Evolutionary conservation across 2,329 filamentous ascomycete species (phyloP), one percentile per base, ranked within the genome.

Genomic region (Fusarium verticillioides): DNA sequence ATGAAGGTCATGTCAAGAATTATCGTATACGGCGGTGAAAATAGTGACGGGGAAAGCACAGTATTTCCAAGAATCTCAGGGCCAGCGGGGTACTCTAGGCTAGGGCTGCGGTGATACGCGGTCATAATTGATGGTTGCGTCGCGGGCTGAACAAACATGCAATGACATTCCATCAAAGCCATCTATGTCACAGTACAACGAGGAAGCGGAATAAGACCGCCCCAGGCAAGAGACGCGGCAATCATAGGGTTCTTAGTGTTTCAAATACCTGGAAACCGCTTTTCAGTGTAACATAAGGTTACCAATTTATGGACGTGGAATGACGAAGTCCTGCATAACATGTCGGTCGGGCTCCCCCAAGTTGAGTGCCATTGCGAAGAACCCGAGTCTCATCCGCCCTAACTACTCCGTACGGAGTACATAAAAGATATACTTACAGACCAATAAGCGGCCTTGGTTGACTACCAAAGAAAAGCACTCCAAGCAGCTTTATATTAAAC

Each of bases 41-140:
- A 23, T 39, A 7, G 5, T 9, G 50, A 18, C 2, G 26, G 52
- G 36, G 36, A 19, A 0, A 42, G 10, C 15, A 54, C 26, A 2
- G 26, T 42, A 54, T 54, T 42, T 54, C 52, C 36, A 54, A 54
- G 36, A 42, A 54, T 54, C 30, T 19, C 36, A 54, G 36, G 52
- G 52, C 26, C 11, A 1, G 19, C 9, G 23, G 50, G 7, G 50
- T 28, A 39, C 3, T 7, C 50, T 28, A 37, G 34, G 50, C 23
- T n/a, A 53, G 13, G 50, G 23, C 23, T 53, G 19, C 23, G 50
- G 50, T 37, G 23, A 28, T 53, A 28, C 50, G 9, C 34, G 23
- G 36, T 9, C 30, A 42, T 42, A 54, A 42, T 30, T 42, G 19
- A 40, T 28, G 36, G 52, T 30, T 40, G 52, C 36, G 4, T 39